These are phyloP conservation scores for Stevia rebaudiana DNA, from an alignment of 140 eudicot genomes.

Conservation along the genomic window DNA sequence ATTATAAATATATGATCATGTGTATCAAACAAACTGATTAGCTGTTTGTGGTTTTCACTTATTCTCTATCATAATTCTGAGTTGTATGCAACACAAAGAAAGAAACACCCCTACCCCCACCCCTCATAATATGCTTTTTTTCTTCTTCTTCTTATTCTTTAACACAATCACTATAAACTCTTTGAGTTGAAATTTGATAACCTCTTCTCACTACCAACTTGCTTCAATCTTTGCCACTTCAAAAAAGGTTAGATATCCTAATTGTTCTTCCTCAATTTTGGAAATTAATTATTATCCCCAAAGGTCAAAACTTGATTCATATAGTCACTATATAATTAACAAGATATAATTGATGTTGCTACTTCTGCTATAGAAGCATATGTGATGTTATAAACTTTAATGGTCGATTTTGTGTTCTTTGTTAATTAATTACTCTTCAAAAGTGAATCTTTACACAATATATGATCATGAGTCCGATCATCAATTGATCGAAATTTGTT, in stretches of 20 bases:
- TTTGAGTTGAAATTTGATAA: conserved; percentile 13
- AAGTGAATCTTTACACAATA: background rate
- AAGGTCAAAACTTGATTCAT: conserved; percentile 15
- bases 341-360: conserved; percentile 1
- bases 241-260: conserved; percentile 32
- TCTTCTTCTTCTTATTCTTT: conserved; percentile 21
- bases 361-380: background rate
- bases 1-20: conserved; percentile 31
- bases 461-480: conserved; percentile 14
- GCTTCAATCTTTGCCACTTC: conserved; percentile 24
- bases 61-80: conserved; percentile 29
- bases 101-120: background rate
- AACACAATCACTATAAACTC: conserved; percentile 33
- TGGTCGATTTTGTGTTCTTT: conserved; percentile 16
- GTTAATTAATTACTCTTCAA: conserved; percentile 1
- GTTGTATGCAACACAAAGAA: conserved; percentile 35
- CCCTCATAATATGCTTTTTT: conserved; percentile 16
- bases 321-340: background rate
- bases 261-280: conserved; percentile 24
- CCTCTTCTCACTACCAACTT: conserved; percentile 25
- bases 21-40: conserved; percentile 36
- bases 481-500: background rate
- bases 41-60: conserved; percentile 40
- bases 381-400: conserved; percentile 10
- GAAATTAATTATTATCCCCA: conserved; percentile 12